Percentiles rank a stretch among this genome's conserved stretches.
These are phyloP conservation scores for Globisporangium recalcitrans DNA, from an alignment of 352 stramenopile species.

Conservation along the genomic window DNA sequence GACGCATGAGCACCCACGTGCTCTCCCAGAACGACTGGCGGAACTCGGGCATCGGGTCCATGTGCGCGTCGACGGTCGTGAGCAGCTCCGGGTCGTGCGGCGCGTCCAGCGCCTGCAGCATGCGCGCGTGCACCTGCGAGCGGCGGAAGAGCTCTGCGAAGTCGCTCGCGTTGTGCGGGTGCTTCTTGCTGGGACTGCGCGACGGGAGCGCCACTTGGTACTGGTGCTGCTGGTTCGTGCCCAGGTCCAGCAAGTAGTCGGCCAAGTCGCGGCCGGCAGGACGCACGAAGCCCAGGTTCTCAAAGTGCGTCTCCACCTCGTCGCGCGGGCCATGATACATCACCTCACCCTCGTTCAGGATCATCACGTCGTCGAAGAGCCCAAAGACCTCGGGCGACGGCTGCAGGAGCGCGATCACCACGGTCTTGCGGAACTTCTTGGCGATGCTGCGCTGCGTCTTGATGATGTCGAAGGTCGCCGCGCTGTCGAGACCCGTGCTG, in stretches of 20 bases:
- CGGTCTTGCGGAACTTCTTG: conserved; percentile 25
- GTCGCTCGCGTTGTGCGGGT: conserved; percentile 1
- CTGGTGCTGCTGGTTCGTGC: conserved; percentile 17
- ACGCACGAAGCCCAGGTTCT: conserved; percentile 20
- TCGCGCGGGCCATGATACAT: conserved; percentile 21
- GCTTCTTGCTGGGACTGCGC: too few relatives aligned
- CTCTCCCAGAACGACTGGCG: conserved; percentile 15
- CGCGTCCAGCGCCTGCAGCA: conserved; percentile 4
- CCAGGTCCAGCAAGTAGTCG: conserved; percentile 26
- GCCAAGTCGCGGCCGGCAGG: conserved; percentile 15
- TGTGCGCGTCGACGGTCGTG: conserved; percentile 22
- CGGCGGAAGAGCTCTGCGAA: conserved; percentile 15
- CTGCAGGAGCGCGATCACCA: conserved; percentile 68
- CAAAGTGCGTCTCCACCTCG: conserved; percentile 20
- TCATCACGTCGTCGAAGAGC: conserved; percentile 88
- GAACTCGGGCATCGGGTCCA: conserved; percentile 46
- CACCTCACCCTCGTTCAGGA: conserved; percentile 43
- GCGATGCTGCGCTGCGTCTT: conserved; percentile 46
- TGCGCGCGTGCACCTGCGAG: conserved; percentile 36
- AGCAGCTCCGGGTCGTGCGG: neutral
- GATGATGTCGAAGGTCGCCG: conserved; percentile 90
- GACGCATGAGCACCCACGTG: neutral
- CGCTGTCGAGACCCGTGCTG: conserved; percentile 87
- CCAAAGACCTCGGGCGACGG: conserved; percentile 85
- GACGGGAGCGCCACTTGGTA: conserved; percentile 10